Conservation (phyloP, 176 grass and related monocot genomes). For the Juncus inflexus region DNA sequence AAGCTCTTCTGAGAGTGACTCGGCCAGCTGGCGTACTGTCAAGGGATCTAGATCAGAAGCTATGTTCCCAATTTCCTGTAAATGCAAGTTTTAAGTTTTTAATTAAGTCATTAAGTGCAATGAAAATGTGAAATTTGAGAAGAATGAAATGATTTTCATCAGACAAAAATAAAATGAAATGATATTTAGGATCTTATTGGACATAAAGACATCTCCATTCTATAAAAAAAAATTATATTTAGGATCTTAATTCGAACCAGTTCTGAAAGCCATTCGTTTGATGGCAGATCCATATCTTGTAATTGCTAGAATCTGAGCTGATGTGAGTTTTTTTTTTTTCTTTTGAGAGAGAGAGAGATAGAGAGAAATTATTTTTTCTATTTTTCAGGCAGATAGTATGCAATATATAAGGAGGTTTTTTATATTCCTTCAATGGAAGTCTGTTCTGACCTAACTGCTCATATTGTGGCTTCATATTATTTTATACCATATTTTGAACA, state of each 20-base stretch:
- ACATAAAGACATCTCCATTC: too few species aligned
- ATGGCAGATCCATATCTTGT: constrained; percentile 1
- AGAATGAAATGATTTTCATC: not conserved
- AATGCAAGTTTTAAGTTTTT: not conserved
- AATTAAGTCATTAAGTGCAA: not conserved
- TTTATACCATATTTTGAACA: too few species aligned
- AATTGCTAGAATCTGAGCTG: not conserved
- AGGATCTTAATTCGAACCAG: not conserved
- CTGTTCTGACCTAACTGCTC: too few species aligned
- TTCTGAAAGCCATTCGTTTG: constrained; percentile 3
- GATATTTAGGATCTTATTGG: not conserved
- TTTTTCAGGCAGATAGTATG: too few species aligned
- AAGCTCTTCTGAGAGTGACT: constrained; percentile 9
- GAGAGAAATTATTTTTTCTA: too few species aligned
- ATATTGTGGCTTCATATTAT: too few species aligned
- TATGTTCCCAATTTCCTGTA: constrained; percentile 3
- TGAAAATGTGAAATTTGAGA: not conserved
- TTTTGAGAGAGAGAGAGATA: too few species aligned
- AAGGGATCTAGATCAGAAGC: constrained; percentile 9
- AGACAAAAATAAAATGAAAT: too few species aligned
- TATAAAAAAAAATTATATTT: not conserved
- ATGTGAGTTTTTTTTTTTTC: not conserved
- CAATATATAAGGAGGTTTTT: too few species aligned
- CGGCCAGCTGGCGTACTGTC: not conserved
- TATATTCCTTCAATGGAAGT: too few species aligned